phyloP scores from a whole-genome alignment of 2,329 filamentous ascomycete genomes.

The Penicillium occitanis region DNA sequence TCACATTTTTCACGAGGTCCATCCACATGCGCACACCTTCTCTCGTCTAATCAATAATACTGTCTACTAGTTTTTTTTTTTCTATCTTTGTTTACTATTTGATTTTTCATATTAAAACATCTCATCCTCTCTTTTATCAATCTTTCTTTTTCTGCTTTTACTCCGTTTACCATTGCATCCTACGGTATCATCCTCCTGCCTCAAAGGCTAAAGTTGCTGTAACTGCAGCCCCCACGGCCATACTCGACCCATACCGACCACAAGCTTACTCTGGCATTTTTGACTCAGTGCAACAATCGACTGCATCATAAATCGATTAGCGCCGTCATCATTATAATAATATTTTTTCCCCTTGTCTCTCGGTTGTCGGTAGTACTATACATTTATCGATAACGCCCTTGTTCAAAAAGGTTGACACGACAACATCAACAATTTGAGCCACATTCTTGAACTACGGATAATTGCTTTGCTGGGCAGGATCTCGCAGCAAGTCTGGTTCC shows the following conservation, averaged over 20 bases:
- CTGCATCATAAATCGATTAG: conserved; percentile 17
- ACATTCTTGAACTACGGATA: conserved; percentile 30
- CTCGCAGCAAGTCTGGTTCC: conserved; percentile 22
- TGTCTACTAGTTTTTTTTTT: conserved; percentile 24
- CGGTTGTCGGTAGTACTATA: conserved; percentile 2
- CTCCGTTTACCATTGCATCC: conserved; percentile 22
- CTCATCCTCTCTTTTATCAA: not conserved
- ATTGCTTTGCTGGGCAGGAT: conserved; percentile 34
- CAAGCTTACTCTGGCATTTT: not conserved
- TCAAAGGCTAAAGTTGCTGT: conserved; percentile 9
- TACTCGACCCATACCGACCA: conserved; percentile 5
- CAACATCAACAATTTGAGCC: conserved; percentile 37
- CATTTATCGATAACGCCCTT: conserved; percentile 26
- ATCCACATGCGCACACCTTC: conserved; percentile 32
- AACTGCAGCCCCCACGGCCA: conserved; percentile 19
- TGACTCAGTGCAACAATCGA: conserved; percentile 19
- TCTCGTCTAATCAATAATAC: conserved; percentile 13
- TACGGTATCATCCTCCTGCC: conserved; percentile 20
- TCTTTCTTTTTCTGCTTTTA: conserved; percentile 17
- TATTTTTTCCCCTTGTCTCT: not conserved
- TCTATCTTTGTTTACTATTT: conserved; percentile 20
- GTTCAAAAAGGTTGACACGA: conserved; percentile 34
- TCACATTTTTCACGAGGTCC: conserved; percentile 34
- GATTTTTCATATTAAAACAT: conserved; percentile 4
- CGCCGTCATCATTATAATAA: conserved; percentile 20